Evolutionary conservation across 2,329 filamentous ascomycete genomes (phyloP).

Genomic region (Aspergillus sp.): DNA sequence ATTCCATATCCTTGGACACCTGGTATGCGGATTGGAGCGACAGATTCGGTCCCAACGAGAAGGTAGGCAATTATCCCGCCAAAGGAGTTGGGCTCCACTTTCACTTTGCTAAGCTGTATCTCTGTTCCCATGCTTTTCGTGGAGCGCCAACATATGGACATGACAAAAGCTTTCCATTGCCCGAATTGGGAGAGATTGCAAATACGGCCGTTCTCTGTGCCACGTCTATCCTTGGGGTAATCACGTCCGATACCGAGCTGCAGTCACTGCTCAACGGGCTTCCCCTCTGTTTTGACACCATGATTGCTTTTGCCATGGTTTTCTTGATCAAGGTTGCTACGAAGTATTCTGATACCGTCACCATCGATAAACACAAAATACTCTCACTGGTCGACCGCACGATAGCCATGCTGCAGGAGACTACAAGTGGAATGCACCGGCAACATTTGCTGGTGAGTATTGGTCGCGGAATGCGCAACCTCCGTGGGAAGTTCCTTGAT

Average conservation of each 20-base stretch:
- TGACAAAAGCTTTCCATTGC: constrained; percentile 1
- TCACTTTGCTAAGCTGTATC: no score
- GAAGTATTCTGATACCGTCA: constrained; percentile 16
- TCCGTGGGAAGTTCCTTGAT: no score
- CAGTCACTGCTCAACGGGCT: no score
- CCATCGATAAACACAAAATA: neutral
- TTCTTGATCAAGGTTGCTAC: constrained; percentile 41
- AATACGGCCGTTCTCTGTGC: constrained; percentile 38
- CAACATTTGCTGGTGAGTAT: no score
- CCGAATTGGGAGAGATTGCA: constrained; percentile 35
- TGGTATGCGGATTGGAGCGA: no score
- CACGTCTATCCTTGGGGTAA: constrained; percentile 32
- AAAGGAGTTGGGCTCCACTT: no score
- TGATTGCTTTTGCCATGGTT: constrained; percentile 40
- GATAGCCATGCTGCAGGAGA: neutral
- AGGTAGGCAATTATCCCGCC: no score
- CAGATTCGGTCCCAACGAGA: no score
- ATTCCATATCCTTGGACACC: no score
- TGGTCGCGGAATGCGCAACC: no score
- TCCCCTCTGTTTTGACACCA: constrained; percentile 40
- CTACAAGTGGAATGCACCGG: neutral
- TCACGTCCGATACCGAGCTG: constrained; percentile 37
- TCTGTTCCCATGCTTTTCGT: no score
- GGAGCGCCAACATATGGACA: constrained; percentile 16
- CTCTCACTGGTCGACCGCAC: neutral